These are phyloP conservation scores for Chaetomium globosum DNA, from an alignment of 2,329 filamentous ascomycete species.

Conservation along the genomic window DNA sequence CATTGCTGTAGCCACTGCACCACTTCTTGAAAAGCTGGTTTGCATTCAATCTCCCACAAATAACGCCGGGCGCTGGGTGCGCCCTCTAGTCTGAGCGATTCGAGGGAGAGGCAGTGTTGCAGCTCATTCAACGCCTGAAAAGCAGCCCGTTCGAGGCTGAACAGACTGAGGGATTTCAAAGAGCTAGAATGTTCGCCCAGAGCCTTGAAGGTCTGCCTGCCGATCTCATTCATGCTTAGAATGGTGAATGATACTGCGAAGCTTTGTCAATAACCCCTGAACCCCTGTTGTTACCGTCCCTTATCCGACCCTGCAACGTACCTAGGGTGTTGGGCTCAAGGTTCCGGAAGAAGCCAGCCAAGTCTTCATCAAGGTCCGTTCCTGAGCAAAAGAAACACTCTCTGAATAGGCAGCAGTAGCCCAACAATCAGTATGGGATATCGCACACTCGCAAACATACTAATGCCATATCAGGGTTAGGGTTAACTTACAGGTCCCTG, in stretches of 20 bases:
- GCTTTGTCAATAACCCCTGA: neutral
- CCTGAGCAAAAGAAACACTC: constrained; percentile 55
- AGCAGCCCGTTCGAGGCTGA: constrained; percentile 38
- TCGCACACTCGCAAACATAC: neutral
- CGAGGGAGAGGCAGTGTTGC: constrained; percentile 42
- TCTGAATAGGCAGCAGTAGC: constrained; percentile 8
- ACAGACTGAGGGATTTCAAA: constrained; percentile 41
- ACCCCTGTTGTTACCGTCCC: too few species aligned
- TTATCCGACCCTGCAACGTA: too few species aligned
- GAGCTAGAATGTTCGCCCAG: constrained; percentile 49
- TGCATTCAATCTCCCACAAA: constrained; percentile 33
- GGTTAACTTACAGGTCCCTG: constrained; percentile 49
- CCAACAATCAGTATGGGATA: neutral
- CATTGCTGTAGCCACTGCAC: constrained; percentile 45
- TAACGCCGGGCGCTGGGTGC: constrained; percentile 29
- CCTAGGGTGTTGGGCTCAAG: constrained; percentile 59
- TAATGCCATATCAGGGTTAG: neutral
- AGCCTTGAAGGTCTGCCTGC: constrained; percentile 57
- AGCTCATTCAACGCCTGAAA: constrained; percentile 41
- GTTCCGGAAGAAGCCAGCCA: constrained; percentile 60
- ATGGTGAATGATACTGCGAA: constrained; percentile 56
- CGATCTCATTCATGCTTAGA: constrained; percentile 58
- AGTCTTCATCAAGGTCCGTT: constrained; percentile 56
- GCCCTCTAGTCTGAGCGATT: constrained; percentile 42
- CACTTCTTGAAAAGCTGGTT: constrained; percentile 39